phyloP scores from a whole-genome alignment of 345 rosid species.

The Arabidopsis arenosa region DNA sequence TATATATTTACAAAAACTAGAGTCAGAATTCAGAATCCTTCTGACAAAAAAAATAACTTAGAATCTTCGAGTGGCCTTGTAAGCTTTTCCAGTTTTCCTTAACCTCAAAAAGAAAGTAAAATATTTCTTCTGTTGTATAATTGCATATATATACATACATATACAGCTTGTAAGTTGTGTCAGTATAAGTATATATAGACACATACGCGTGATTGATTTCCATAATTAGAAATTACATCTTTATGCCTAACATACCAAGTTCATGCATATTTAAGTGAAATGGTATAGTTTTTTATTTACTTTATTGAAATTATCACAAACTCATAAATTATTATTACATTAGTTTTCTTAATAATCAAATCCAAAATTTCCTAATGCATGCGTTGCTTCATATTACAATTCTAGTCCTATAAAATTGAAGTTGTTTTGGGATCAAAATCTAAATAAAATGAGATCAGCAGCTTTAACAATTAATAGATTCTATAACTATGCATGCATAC shows the following conservation, averaged over 20 bases:
- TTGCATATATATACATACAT: neutral
- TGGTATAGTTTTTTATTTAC: neutral
- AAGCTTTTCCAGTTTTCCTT: conserved; percentile 39
- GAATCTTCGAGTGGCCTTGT: conserved; percentile 44
- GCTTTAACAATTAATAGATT: conserved; percentile 12
- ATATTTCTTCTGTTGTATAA: conserved; percentile 25
- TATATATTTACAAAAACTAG: neutral
- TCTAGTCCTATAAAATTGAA: neutral
- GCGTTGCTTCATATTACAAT: neutral
- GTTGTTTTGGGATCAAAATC: neutral
- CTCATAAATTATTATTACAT: neutral
- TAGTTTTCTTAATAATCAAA: neutral
- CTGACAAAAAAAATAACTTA: neutral
- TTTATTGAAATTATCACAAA: neutral
- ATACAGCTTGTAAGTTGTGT: neutral
- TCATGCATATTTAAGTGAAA: conserved; percentile 10
- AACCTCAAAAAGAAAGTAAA: conserved; percentile 27
- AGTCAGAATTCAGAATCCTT: conserved; percentile 31
- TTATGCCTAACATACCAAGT: conserved; percentile 20
- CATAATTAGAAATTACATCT: conserved; percentile 30
- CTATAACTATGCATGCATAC: conserved; percentile 19
- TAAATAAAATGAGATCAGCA: conserved; percentile 4
- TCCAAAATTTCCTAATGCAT: neutral
- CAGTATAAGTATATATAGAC: neutral
- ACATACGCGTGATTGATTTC: conserved; percentile 34